Evolutionary conservation across 2,329 filamentous ascomycete genomes (phyloP).

Genomic region (Aspergillus ochraceoroseus): DNA sequence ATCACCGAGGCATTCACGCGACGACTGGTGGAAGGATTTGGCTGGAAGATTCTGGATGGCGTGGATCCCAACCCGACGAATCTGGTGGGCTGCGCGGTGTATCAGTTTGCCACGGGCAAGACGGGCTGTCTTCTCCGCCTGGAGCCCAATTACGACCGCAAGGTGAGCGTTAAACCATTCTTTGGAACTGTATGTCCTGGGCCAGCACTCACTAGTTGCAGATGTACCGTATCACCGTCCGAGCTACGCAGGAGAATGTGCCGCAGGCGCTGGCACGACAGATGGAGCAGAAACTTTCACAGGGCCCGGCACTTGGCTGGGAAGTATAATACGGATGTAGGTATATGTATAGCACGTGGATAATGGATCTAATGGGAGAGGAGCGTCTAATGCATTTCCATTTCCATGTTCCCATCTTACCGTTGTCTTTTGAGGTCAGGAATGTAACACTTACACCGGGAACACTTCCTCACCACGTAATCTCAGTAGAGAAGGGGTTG

Average conservation of each 20-base stretch:
- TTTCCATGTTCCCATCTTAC: too few relatives aligned
- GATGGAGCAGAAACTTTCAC: conserved; percentile 77
- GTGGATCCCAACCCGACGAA: conserved; percentile 94
- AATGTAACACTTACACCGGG: too few relatives aligned
- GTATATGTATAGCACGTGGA: too few relatives aligned
- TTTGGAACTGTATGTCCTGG: too few relatives aligned
- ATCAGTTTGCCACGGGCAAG: conserved; percentile 74
- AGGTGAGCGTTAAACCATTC: conserved; percentile 56
- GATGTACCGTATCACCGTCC: conserved; percentile 94
- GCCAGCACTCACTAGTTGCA: too few relatives aligned
- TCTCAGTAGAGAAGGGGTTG: too few relatives aligned
- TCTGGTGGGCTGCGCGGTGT: conserved; percentile 80
- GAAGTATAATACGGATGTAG: too few relatives aligned
- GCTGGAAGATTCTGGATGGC: conserved; percentile 77
- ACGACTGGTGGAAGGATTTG: conserved; percentile 73
- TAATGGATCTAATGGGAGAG: too few relatives aligned
- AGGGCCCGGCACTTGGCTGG: conserved; percentile 36
- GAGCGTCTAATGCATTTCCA: too few relatives aligned
- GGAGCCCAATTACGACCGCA: conserved; percentile 88
- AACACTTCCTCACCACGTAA: too few relatives aligned
- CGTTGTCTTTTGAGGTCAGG: too few relatives aligned
- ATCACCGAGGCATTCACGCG: conserved; percentile 68
- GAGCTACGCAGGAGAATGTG: conserved; percentile 87
- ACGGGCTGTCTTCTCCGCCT: conserved; percentile 88
- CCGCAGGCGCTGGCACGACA: conserved; percentile 72